Evolutionary conservation across 2,329 filamentous ascomycete species (phyloP).

Genomic region (Colletotrichum filicis): DNA sequence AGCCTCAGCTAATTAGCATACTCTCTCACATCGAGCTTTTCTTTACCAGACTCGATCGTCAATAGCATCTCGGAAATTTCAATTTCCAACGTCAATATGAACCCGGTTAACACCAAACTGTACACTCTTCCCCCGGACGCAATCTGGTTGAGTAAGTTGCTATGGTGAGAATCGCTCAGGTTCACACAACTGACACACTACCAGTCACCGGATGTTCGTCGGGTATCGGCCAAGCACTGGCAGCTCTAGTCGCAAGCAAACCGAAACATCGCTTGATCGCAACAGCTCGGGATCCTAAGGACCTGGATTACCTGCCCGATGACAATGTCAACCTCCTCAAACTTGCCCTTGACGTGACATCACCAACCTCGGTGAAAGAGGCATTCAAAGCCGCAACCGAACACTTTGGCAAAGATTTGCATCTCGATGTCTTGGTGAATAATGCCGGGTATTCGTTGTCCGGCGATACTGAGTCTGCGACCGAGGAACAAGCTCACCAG

Average conservation of each 20-base stretch:
- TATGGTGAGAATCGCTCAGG: accelerated
- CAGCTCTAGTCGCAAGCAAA: conserved; percentile 49
- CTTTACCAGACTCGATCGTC: no score
- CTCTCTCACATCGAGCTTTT: background rate
- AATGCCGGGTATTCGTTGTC: conserved; percentile 44
- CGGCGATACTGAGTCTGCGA: conserved; percentile 44
- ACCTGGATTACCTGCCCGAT: conserved; percentile 53
- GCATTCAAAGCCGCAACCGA: conserved; percentile 46
- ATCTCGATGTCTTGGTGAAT: conserved; percentile 47
- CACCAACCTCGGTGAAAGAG: conserved; percentile 44
- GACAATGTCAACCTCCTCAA: conserved; percentile 52
- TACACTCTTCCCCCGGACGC: conserved; percentile 47
- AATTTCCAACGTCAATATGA: background rate
- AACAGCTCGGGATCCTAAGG: conserved; percentile 56
- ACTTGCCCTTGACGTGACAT: conserved; percentile 60
- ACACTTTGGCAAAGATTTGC: conserved; percentile 44
- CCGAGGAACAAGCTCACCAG: conserved; percentile 38
- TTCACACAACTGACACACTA: background rate
- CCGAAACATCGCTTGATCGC: conserved; percentile 54
- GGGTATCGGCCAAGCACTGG: conserved; percentile 56
- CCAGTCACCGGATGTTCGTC: conserved; percentile 61
- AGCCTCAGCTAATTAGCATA: background rate
- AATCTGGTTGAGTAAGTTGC: conserved; percentile 50
- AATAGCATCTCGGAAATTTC: no score
- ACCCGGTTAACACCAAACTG: background rate